Percentiles rank a stretch among this genome's conserved stretches.
Conservation (phyloP, 768 basidiomycete species). For the Kwoniella dendrophila region DNA sequence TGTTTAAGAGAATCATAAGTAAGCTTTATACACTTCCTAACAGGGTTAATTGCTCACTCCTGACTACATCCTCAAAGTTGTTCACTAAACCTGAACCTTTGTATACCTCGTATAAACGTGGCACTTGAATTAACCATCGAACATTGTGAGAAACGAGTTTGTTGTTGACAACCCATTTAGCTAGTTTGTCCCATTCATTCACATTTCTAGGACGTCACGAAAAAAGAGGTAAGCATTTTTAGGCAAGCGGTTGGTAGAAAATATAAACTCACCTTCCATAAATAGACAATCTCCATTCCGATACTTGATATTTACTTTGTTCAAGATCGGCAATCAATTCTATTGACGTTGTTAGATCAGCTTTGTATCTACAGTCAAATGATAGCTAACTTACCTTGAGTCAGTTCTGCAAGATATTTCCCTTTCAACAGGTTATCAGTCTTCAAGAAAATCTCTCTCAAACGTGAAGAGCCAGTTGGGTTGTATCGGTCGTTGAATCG, state of each 20-base stretch:
- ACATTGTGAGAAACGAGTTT: slow-evolving; percentile 96
- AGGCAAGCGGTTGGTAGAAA: not conserved
- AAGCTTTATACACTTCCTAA: too few relatives aligned
- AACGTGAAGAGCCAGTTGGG: slow-evolving; percentile 85
- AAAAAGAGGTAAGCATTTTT: not conserved
- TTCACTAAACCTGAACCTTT: slow-evolving; percentile 79
- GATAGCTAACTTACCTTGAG: slow-evolving; percentile 65
- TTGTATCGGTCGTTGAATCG: slow-evolving; percentile 98
- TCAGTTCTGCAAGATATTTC: slow-evolving; percentile 89
- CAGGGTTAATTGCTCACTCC: slow-evolving; percentile 62
- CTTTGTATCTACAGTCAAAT: not conserved
- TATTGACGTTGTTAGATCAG: slow-evolving; percentile 51
- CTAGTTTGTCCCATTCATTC: slow-evolving; percentile 96
- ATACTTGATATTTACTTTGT: slow-evolving; percentile 98
- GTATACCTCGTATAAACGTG: slow-evolving; percentile 92
- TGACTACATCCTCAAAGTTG: slow-evolving; percentile 88
- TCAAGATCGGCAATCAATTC: slow-evolving; percentile 98
- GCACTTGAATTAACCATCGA: slow-evolving; percentile 94
- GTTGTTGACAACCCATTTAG: slow-evolving; percentile 92
- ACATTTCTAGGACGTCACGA: slow-evolving; percentile 39
- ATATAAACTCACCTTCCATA: slow-evolving; percentile 68
- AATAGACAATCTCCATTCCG: slow-evolving; percentile 95
- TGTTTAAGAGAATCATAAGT: slow-evolving; percentile 50
- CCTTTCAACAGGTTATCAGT: slow-evolving; percentile 94
- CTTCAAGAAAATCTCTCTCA: slow-evolving; percentile 97